Conservation (phyloP, 139 green algal genomes). For the Micractinium conductrix region DNA sequence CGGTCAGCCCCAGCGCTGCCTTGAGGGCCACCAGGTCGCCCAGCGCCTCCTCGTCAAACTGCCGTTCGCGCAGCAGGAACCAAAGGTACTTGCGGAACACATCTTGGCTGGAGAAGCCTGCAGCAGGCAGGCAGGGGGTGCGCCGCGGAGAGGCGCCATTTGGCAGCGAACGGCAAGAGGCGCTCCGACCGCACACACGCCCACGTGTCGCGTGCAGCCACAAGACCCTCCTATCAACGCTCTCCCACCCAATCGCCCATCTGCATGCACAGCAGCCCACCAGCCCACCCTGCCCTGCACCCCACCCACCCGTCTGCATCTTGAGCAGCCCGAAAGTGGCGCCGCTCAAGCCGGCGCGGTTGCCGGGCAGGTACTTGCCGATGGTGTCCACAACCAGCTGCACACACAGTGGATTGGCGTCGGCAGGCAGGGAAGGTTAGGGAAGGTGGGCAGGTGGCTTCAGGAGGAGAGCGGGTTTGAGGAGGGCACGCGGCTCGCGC, state of each 20-base stretch:
- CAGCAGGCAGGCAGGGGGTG: not conserved
- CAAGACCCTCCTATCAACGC: no score
- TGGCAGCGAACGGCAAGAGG: not conserved
- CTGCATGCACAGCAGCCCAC: no score
- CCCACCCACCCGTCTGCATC: conserved; percentile 25
- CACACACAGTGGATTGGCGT: no score
- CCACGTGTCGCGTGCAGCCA: no score
- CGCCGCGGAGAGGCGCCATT: no score
- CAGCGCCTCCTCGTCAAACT: conserved; percentile 90
- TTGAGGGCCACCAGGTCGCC: conserved; percentile 92
- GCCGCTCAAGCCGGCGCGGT: conserved; percentile 63
- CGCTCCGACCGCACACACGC: no score
- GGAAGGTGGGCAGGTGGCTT: not conserved
- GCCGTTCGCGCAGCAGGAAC: conserved; percentile 92
- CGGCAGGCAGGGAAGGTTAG: no score
- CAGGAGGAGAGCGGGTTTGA: not conserved
- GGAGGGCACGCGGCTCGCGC: no score
- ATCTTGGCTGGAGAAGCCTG: conserved; percentile 86
- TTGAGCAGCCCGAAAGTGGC: conserved; percentile 46
- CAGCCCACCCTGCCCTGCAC: no score
- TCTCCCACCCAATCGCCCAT: not conserved
- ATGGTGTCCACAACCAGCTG: conserved; percentile 79
- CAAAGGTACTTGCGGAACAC: conserved; percentile 98
- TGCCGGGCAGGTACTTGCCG: conserved; percentile 74
- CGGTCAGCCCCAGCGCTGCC: conserved; percentile 62